phyloP scores from a whole-genome alignment of 257 asterid species.

The Plectranthus barbatus region DNA sequence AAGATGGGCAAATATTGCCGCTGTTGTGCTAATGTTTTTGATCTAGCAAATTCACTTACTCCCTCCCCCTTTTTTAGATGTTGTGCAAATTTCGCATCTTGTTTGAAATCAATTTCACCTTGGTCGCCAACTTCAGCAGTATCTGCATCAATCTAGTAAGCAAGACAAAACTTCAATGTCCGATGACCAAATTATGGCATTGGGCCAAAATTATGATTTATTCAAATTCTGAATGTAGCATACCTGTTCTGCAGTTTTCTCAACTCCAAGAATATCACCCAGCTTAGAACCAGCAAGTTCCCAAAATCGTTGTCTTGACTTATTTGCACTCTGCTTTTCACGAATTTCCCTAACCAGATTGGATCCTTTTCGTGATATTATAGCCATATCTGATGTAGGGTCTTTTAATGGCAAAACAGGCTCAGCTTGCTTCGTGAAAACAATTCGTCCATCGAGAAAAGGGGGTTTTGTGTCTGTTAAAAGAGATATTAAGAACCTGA shows the following conservation, averaged over 20 bases:
- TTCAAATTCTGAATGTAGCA: constrained; percentile 4
- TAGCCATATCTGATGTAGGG: constrained; percentile 98
- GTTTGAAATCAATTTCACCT: constrained; percentile 95
- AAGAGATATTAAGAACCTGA: constrained; percentile 18
- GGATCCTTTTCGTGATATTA: constrained; percentile 93
- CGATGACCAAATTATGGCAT: background rate
- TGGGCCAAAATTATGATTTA: constrained; percentile 6
- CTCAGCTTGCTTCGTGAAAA: constrained; percentile 89
- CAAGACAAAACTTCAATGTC: constrained; percentile 10
- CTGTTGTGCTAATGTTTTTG: constrained; percentile 74
- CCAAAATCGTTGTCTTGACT: constrained; percentile 97
- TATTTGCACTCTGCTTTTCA: constrained; percentile 85
- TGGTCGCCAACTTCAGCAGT: constrained; percentile 91
- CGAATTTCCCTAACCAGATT: constrained; percentile 79
- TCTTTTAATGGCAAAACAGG: constrained; percentile 93
- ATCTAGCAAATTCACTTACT: constrained; percentile 66
- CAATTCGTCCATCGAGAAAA: constrained; percentile 94
- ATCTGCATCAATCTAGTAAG: constrained; percentile 87
- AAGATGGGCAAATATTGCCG: constrained; percentile 91
- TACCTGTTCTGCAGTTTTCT: constrained; percentile 91
- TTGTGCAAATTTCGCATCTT: constrained; percentile 90
- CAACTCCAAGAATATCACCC: constrained; percentile 94
- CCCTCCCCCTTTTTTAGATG: constrained; percentile 79
- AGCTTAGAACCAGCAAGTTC: constrained; percentile 98
- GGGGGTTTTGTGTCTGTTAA: constrained; percentile 92